These are phyloP conservation scores for Ilex paraguariensis DNA, from an alignment of 305 asterid genomes.

Conservation along the genomic window DNA sequence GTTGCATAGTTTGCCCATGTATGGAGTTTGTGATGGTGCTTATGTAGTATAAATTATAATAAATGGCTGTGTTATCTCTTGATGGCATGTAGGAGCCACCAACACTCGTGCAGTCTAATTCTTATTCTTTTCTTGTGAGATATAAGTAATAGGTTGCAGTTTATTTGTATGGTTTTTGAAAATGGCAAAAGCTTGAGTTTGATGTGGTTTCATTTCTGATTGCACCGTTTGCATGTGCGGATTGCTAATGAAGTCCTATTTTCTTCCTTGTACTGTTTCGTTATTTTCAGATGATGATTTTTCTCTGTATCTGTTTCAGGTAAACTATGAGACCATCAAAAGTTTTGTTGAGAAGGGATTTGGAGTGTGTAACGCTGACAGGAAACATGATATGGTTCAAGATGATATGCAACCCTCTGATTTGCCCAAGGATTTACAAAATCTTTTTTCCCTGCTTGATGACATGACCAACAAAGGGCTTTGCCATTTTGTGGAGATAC, in stretches of 20 bases:
- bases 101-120: too few species aligned
- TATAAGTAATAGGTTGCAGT: too few species aligned
- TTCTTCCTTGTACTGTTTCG: conserved; percentile 1
- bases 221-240: neutral
- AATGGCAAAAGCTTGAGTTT: neutral
- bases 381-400: conserved; percentile 17
- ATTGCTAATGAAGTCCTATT: conserved; percentile 1
- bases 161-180: too few species aligned
- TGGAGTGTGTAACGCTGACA: conserved; percentile 29
- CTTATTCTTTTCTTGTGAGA: too few species aligned
- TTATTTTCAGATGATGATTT: conserved; percentile 7
- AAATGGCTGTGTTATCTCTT: too few species aligned
- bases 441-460: conserved; percentile 41
- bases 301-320: conserved; percentile 31
- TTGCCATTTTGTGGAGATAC: conserved; percentile 35
- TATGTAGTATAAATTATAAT: too few species aligned
- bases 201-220: neutral
- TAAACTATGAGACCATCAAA: conserved; percentile 46
- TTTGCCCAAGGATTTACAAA: conserved; percentile 25
- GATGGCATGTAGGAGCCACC: too few species aligned
- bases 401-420: conserved; percentile 24
- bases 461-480: conserved; percentile 63
- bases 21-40: neutral
- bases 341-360: conserved; percentile 46
- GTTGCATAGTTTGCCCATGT: neutral